Percentiles rank a stretch among this genome's conserved stretches.
These are phyloP conservation scores for Magnaporthales sp. DNA, from an alignment of 2,329 filamentous ascomycete genomes.

Conservation along the genomic window DNA sequence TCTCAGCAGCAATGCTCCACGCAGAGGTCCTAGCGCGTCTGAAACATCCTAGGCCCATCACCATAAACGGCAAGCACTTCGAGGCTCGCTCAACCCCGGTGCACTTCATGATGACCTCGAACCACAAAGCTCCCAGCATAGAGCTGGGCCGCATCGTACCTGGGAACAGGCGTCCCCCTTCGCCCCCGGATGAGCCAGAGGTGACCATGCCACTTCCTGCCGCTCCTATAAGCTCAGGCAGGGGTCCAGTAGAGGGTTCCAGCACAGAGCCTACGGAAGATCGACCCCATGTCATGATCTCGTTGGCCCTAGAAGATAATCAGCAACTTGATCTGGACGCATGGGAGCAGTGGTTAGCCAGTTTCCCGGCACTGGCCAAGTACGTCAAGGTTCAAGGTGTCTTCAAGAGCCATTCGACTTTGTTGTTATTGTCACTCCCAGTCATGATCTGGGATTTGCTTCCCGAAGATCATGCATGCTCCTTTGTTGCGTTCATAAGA, in stretches of 20 bases:
- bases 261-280: conserved; percentile 41
- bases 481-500: conserved; percentile 49
- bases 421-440: conserved; percentile 48
- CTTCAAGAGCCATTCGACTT: conserved; percentile 52
- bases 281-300: conserved; percentile 52
- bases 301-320: conserved; percentile 48
- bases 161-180: conserved; percentile 23
- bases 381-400: conserved; percentile 53
- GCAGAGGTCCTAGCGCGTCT: conserved; percentile 51
- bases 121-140: conserved; percentile 50
- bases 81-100: conserved; percentile 51
- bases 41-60: conserved; percentile 49
- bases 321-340: conserved; percentile 47
- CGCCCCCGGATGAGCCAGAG: conserved; percentile 22
- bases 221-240: conserved; percentile 6
- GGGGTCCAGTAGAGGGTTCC: conserved; percentile 10
- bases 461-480: conserved; percentile 46
- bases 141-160: conserved; percentile 37
- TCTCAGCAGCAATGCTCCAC: conserved; percentile 53
- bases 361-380: conserved; percentile 48
- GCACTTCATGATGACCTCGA: conserved; percentile 55
- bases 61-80: conserved; percentile 47
- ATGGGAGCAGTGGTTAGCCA: conserved; percentile 49
- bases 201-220: conserved; percentile 6
- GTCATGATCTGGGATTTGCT: conserved; percentile 52